Evolutionary conservation across 2,329 filamentous ascomycete genomes (phyloP).

Genomic region (Stromatinia cepivora): DNA sequence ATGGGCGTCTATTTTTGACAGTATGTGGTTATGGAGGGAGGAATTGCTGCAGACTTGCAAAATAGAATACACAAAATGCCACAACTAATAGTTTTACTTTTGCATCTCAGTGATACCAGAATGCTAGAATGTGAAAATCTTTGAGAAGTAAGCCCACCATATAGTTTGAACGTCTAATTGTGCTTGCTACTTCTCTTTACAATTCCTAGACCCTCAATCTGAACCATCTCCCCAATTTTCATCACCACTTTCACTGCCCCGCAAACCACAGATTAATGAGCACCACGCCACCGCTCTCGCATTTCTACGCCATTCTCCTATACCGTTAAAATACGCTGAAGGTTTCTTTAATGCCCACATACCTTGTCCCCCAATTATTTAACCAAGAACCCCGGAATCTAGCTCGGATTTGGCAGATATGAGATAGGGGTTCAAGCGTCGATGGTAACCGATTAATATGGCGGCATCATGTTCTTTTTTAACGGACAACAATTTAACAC

Average conservation of each 20-base stretch:
- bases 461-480: background rate
- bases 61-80: background rate
- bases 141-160: background rate
- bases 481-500: constrained; percentile 39
- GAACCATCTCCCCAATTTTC: constrained; percentile 37
- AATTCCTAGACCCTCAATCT: constrained; percentile 27
- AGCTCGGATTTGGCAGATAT: background rate
- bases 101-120: background rate
- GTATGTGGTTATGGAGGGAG: background rate
- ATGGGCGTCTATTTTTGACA: background rate
- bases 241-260: constrained; percentile 52
- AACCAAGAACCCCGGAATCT: constrained; percentile 46
- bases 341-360: constrained; percentile 57
- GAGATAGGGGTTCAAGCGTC: constrained; percentile 6
- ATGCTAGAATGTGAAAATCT: background rate
- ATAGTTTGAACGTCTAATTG: background rate
- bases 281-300: constrained; percentile 49
- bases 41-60: background rate
- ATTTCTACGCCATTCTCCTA: constrained; percentile 50
- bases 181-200: background rate
- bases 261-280: constrained; percentile 58
- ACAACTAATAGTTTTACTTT: background rate
- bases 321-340: constrained; percentile 50
- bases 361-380: constrained; percentile 53
- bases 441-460: background rate